phyloP scores from a whole-genome alignment of 2,329 filamentous ascomycete genomes.

The Rutstroemia sydowiana region DNA sequence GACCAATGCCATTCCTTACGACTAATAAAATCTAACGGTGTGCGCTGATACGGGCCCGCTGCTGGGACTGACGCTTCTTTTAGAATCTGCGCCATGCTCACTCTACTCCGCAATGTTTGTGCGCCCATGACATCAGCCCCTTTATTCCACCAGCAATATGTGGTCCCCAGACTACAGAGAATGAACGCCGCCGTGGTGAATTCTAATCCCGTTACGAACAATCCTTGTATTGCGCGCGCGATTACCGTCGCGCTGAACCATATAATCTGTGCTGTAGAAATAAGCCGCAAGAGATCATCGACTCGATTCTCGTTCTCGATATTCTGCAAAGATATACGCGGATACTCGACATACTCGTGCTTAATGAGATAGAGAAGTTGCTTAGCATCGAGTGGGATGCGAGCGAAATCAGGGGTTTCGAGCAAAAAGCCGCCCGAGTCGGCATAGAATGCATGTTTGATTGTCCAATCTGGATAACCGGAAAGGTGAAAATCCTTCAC shows the following conservation, averaged over 20 bases:
- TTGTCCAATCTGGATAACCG: not conserved
- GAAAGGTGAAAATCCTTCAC: not conserved
- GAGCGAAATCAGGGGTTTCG: not conserved
- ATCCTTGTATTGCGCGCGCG: not conserved
- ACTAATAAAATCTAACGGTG: too few species aligned
- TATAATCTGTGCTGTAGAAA: not conserved
- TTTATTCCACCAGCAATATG: slow-evolving; percentile 8
- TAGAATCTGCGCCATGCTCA: too few species aligned
- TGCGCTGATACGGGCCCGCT: too few species aligned
- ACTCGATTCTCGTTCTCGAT: not conserved
- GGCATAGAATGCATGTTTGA: not conserved
- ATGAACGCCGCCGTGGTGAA: not conserved
- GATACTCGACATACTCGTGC: not conserved
- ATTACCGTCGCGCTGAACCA: not conserved
- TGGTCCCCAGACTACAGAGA: slow-evolving; percentile 13
- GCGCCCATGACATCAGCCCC: not conserved
- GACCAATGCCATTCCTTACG: too few species aligned
- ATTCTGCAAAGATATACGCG: slow-evolving; percentile 9
- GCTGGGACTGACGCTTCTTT: too few species aligned
- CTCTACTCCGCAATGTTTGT: too few species aligned
- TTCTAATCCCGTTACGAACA: not conserved
- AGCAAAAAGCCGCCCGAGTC: not conserved
- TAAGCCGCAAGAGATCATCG: not conserved
- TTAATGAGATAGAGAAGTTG: not conserved
- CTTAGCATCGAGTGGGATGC: not conserved